Conservation (phyloP, 2,329 filamentous ascomycete species). For the Botrytis squamosa region DNA sequence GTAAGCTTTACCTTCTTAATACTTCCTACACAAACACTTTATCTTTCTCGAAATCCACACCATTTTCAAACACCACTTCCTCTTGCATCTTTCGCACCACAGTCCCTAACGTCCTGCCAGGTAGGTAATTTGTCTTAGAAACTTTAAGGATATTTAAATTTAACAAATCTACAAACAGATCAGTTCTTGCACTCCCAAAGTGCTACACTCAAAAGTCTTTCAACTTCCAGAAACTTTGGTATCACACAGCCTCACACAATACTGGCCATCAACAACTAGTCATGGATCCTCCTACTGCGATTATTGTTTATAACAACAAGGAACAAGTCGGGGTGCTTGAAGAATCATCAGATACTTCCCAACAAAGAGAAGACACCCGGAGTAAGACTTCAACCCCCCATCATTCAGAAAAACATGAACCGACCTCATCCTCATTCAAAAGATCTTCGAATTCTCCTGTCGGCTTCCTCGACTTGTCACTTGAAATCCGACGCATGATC, state of each 20-base stretch:
- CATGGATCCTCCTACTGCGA: not conserved
- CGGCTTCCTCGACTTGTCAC: not conserved
- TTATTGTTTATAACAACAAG: not conserved
- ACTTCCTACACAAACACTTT: not conserved
- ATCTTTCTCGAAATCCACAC: not conserved
- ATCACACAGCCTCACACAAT: not conserved
- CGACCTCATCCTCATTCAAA: not conserved
- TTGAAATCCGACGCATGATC: not conserved
- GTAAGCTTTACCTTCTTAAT: not conserved
- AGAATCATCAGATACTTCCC: not conserved
- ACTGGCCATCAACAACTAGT: not conserved
- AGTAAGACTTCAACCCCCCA: not conserved
- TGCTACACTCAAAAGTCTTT: not conserved
- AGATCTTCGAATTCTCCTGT: not conserved
- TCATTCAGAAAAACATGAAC: not conserved
- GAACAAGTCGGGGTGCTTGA: not conserved
- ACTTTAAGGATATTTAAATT: rapidly evolving
- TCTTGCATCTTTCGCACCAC: not conserved
- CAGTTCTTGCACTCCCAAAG: not conserved
- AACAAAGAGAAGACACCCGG: not conserved
- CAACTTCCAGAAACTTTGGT: not conserved
- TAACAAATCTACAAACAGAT: not conserved
- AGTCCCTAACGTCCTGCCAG: not conserved
- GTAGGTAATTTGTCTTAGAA: not conserved
- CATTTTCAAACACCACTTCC: not conserved